phyloP scores from a whole-genome alignment of 768 basidiomycete genomes.

The Nidularia sp. region DNA sequence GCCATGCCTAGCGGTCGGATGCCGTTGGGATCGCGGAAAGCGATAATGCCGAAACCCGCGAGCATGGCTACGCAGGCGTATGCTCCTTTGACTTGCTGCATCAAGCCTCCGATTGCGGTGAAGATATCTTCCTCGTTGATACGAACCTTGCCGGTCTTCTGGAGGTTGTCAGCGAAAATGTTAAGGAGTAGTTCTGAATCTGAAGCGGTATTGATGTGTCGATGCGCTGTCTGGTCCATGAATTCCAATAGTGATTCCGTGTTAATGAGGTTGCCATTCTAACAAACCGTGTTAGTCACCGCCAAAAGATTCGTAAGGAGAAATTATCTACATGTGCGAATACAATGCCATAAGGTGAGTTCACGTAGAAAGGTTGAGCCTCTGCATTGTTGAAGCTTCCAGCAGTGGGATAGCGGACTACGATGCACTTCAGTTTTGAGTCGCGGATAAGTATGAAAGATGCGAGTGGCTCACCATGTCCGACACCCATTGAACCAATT shows the following conservation, averaged over 20 bases:
- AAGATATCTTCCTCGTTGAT: constrained; percentile 99
- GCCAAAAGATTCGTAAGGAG: neutral
- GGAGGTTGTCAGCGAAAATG: constrained; percentile 95
- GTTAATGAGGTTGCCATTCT: constrained; percentile 99
- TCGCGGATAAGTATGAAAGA: constrained; percentile 5
- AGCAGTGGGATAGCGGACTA: constrained; percentile 97
- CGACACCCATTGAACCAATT: constrained; percentile 94
- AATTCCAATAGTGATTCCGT: constrained; percentile 80
- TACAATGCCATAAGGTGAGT: constrained; percentile 99
- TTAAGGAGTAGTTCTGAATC: constrained; percentile 97
- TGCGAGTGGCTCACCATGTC: constrained; percentile 67
- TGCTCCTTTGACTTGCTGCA: constrained; percentile 84
- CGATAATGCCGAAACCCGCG: constrained; percentile 97
- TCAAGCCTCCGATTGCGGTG: constrained; percentile 85
- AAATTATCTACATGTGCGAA: constrained; percentile 76
- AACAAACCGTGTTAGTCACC: constrained; percentile 4
- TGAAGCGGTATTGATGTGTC: constrained; percentile 98
- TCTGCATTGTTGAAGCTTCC: constrained; percentile 96
- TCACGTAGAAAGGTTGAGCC: constrained; percentile 99
- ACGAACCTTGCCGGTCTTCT: constrained; percentile 97
- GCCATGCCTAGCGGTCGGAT: constrained; percentile 92
- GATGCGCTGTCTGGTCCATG: constrained; percentile 94
- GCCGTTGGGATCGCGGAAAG: constrained; percentile 96
- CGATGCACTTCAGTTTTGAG: neutral
- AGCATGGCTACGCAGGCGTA: constrained; percentile 99